Percentiles rank a stretch among this genome's conserved stretches.
Conservation (phyloP, 305 asterid genomes). For the Petunia hybrid region DNA sequence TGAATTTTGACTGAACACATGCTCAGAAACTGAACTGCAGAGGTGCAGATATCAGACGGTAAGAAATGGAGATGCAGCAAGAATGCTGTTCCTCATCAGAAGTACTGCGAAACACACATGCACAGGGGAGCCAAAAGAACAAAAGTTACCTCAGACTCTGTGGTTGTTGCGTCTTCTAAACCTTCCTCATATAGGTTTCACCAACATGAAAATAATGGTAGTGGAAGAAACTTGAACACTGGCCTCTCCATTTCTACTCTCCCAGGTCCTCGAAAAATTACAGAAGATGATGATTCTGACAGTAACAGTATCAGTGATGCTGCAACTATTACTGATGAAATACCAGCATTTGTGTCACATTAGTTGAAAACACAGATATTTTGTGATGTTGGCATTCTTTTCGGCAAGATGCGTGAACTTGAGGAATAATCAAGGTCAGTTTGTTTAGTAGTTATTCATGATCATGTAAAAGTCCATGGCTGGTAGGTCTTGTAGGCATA, state of each 20-base stretch:
- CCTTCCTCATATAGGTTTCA: background rate
- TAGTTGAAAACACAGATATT: background rate
- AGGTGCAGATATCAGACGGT: slow-evolving; percentile 84
- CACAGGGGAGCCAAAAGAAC: slow-evolving; percentile 66
- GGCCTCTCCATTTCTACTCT: slow-evolving; percentile 44
- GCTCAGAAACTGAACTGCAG: slow-evolving; percentile 41
- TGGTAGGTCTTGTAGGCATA: slow-evolving; percentile 8
- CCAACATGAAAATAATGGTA: slow-evolving; percentile 37
- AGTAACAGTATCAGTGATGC: slow-evolving; percentile 63
- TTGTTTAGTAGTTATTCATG: background rate
- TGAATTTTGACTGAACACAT: slow-evolving; percentile 33
- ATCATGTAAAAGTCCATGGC: background rate
- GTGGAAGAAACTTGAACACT: slow-evolving; percentile 54
- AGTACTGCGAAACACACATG: slow-evolving; percentile 67
- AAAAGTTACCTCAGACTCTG: slow-evolving; percentile 37
- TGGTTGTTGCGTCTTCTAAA: background rate
- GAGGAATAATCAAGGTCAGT: slow-evolving; percentile 6
- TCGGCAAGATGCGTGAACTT: slow-evolving; percentile 8
- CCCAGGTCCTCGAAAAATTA: slow-evolving; percentile 40
- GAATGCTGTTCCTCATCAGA: slow-evolving; percentile 49
- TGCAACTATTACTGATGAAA: slow-evolving; percentile 58
- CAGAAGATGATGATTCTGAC: slow-evolving; percentile 34
- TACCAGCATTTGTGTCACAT: slow-evolving; percentile 37
- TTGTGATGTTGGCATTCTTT: background rate
- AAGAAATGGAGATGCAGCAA: slow-evolving; percentile 74